Evolutionary conservation across 352 stramenopile species (phyloP), one percentile per base, ranked within the genome.

Genomic region (Globisporangium lucens): DNA sequence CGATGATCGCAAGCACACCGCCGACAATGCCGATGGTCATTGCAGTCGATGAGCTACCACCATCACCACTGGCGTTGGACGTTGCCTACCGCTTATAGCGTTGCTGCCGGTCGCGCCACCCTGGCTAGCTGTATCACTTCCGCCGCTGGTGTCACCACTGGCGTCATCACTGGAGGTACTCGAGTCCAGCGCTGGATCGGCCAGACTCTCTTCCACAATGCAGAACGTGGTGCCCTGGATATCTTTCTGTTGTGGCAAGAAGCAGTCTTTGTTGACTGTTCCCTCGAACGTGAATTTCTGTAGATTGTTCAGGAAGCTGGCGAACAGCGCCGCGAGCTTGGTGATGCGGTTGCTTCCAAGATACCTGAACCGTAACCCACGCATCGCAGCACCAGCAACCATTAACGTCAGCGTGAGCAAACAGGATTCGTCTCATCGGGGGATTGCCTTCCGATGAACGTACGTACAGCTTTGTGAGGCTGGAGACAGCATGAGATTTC

Each of bases 201-300:
- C 8, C 35, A 12, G 35, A 10, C 6, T 35, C 2, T 15, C 38
- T 4, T 4, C 12, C 13, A 4, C 15, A 36, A 66, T 27, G 20
- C 61, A 66, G 9, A 66, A 60, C 15, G 8, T 38, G 20, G 30
- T 20, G 17, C 35, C 35, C 22, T 35, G 30, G 6, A 66, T 12
- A 0, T 30, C 24, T 13, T 10, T 35, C 51, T 66, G 60, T 3
- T 60, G 51, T 12, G 29, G 8, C 12, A 55, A 22, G 10, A 29
- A 38, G 61, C 61, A 66, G 8, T 51, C 36, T 9, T 29, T 66
- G 61, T 8, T 43, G 49, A 36, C 12, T 38, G 1, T 10, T 33
- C 17, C 61, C 10, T 66, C 51, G 35, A 66, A 22, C 5, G 49
- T 61, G 38, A 66, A 66, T 12, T 53, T 53, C 22, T 49, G 4